Conservation (phyloP, 768 basidiomycete species). For the Pleurotus sapidus region DNA sequence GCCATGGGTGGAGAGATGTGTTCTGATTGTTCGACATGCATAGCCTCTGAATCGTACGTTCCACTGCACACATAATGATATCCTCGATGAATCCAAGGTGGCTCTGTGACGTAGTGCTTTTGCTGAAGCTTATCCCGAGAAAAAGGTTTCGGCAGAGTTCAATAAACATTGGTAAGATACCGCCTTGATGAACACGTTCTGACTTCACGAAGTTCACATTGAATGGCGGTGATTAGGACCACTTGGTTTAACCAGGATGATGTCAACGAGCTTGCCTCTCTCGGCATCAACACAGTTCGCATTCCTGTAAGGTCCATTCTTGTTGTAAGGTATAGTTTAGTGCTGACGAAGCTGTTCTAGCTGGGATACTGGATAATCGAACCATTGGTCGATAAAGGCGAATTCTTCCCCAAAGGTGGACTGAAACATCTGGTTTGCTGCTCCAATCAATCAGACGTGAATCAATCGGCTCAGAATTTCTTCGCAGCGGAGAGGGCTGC, state of each 20-base stretch:
- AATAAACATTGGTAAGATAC: constrained; percentile 56
- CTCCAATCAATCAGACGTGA: not conserved
- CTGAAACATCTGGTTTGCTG: constrained; percentile 54
- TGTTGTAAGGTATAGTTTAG: not conserved
- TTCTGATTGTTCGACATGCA: constrained; percentile 58
- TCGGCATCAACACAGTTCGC: constrained; percentile 74
- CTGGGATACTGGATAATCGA: constrained; percentile 86
- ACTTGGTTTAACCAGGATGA: constrained; percentile 72
- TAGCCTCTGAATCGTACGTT: constrained; percentile 63
- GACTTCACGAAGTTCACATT: too few species aligned
- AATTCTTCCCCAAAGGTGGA: constrained; percentile 71
- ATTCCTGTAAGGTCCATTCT: constrained; percentile 52
- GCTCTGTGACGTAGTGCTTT: constrained; percentile 41
- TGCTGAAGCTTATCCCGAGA: constrained; percentile 54
- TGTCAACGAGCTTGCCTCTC: constrained; percentile 46
- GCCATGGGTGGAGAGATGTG: constrained; percentile 72
- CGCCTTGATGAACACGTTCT: too few species aligned
- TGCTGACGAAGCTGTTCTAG: constrained; percentile 26
- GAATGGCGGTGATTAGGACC: constrained; percentile 41
- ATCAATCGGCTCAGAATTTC: too few species aligned
- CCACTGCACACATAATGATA: too few species aligned
- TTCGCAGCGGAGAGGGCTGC: constrained; percentile 57
- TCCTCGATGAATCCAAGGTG: too few species aligned
- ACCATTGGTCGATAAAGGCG: constrained; percentile 56
- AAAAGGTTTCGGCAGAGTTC: constrained; percentile 52